phyloP scores from a whole-genome alignment of 2,329 filamentous ascomycete genomes.

The Scedosporium apiospermum region DNA sequence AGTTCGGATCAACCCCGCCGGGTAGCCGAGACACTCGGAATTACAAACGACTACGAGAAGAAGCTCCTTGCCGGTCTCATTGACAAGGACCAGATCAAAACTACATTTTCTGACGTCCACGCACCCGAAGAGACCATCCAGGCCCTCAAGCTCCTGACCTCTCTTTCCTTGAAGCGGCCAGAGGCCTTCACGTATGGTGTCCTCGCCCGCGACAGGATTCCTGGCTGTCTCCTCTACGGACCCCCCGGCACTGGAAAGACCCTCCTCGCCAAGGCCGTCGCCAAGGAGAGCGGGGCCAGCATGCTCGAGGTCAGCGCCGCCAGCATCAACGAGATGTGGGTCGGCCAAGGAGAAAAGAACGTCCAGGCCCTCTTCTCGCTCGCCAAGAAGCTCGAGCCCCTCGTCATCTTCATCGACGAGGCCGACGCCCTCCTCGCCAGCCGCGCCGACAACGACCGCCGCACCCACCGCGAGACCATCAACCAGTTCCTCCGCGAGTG shows the following conservation, averaged over 20 bases:
- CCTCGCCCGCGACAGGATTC: conserved; percentile 80
- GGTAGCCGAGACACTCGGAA: not conserved
- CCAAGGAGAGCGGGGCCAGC: conserved; percentile 58
- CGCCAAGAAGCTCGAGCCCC: conserved; percentile 82
- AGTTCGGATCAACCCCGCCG: not conserved
- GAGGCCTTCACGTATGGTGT: conserved; percentile 97
- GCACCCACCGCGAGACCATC: conserved; percentile 77
- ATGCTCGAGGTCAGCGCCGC: conserved; percentile 85
- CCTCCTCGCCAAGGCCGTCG: conserved; percentile 58
- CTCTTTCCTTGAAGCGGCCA: conserved; percentile 74
- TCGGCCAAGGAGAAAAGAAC: conserved; percentile 94
- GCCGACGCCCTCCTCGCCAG: conserved; percentile 86
- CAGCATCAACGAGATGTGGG: conserved; percentile 91
- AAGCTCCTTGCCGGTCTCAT: conserved; percentile 74
- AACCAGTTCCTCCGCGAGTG: conserved; percentile 96
- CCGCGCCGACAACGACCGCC: conserved; percentile 54
- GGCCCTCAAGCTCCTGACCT: conserved; percentile 79
- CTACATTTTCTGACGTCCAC: conserved; percentile 81
- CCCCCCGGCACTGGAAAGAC: conserved; percentile 76
- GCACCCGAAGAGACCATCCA: conserved; percentile 75
- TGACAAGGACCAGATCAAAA: conserved; percentile 70
- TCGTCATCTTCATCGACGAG: conserved; percentile 95
- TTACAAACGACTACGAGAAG: conserved; percentile 54
- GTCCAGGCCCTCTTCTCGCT: conserved; percentile 85
- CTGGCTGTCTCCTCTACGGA: conserved; percentile 79